Base-by-base conservation (phyloP, 2,329 filamentous ascomycete species). In the Cadophora sp. region DNA sequence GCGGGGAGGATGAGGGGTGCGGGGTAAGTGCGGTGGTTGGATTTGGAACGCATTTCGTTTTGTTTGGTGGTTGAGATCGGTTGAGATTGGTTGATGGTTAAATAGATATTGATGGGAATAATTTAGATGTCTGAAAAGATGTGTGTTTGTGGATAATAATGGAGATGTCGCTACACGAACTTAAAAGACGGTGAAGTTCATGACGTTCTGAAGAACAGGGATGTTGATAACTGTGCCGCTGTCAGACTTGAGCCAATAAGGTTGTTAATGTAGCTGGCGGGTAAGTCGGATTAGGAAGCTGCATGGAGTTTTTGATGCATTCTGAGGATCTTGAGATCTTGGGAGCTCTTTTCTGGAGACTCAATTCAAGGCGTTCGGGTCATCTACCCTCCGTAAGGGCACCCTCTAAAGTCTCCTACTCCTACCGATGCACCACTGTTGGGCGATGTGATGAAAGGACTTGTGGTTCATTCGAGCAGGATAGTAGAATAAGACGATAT, bases 1-100 rank as follows among this genome's bases (percentile, higher is more conserved):
- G 51, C 51, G 51, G 51, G 51, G 26, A 55, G 51, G 27, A 55
- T 55, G 12, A 55, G 14, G 12, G 51, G 51, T 16, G 51, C 51
- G 26, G 51, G 51, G 51, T 55, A 55, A 2, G 51, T 31, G 27
- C 24, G 26, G 27, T 19, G 51, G 19, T 31, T 26, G 26, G 26
- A 29, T 31, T 55, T 55, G 27, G 51, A 55, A 31, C 51, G 51
- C 51, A 55, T 55, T 31, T 31, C 4, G 9, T 37, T 55, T 6
- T 7, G 3, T 19, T n/a, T n/a, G n/a, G n/a, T n/a, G n/a, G n/a
- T n/a, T n/a, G n/a, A n/a, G n/a, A n/a, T 31, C n/a, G 14, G 1
- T 31, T 2, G 27, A 43, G 40, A 19, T 43, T 16, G 40, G 12
- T 40, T 40, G 37, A 12, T 16, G 14, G 37, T 40, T 8, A 16